Conservation (phyloP, 495 filamentous ascomycete species). For the Lasiosphaeria hispida region DNA sequence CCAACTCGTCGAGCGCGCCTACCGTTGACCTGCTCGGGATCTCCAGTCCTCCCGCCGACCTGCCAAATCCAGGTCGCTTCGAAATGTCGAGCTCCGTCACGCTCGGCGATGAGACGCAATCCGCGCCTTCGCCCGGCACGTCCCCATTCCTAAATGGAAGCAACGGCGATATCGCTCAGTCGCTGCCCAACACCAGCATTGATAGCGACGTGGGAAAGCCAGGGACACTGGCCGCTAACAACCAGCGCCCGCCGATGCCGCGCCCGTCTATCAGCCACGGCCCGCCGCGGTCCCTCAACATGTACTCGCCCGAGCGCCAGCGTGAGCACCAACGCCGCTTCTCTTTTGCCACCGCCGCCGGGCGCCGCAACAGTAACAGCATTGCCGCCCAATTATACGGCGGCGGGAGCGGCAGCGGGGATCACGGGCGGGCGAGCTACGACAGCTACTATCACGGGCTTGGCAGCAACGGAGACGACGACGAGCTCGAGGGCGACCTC, state of each 20-base stretch:
- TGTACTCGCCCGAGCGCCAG: constrained; percentile 43
- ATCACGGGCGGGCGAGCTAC: constrained; percentile 35
- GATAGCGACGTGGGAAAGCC: constrained; percentile 12
- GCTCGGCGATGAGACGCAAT: not conserved
- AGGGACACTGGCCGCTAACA: constrained; percentile 8
- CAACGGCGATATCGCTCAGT: not conserved
- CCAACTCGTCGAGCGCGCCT: constrained; percentile 53
- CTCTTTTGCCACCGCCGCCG: constrained; percentile 38
- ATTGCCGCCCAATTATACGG: constrained; percentile 46
- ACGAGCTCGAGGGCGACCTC: constrained; percentile 72
- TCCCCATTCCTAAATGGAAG: constrained; percentile 10
- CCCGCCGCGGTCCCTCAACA: constrained; percentile 36
- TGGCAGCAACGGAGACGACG: constrained; percentile 54
- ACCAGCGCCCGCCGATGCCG: constrained; percentile 16
- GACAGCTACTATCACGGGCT: constrained; percentile 51
- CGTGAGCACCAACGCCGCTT: constrained; percentile 37
- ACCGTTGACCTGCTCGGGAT: constrained; percentile 70
- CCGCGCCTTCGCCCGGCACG: not conserved
- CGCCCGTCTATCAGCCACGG: constrained; percentile 32
- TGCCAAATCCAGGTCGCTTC: constrained; percentile 82
- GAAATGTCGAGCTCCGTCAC: constrained; percentile 54
- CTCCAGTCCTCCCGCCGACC: constrained; percentile 54
- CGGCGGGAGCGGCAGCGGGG: constrained; percentile 18
- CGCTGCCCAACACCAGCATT: not conserved
- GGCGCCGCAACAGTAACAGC: constrained; percentile 36